Percentiles rank a stretch among this genome's conserved stretches.
Evolutionary conservation across 1,139 yeast genomes (phyloP).

Genomic region (Diutina scorzettiae): DNA sequence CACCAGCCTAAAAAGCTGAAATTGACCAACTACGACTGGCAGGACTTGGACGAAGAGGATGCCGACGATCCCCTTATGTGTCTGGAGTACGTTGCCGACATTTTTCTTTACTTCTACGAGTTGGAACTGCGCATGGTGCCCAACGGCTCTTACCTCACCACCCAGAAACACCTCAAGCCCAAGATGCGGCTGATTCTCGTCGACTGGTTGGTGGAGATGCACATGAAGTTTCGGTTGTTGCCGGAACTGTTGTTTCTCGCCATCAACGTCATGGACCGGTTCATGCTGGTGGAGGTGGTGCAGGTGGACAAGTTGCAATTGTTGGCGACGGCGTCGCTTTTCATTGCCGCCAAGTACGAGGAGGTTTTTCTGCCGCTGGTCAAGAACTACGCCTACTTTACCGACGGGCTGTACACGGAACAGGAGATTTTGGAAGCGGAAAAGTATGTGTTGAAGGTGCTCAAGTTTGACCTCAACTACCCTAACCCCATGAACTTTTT

Average conservation of each 20-base stretch:
- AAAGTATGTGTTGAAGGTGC: conserved; percentile 62
- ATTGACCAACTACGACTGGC: conserved; percentile 52
- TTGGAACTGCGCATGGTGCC: conserved; percentile 73
- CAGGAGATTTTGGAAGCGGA: conserved; percentile 85
- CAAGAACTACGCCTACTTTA: conserved; percentile 76
- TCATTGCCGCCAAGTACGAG: conserved; percentile 91
- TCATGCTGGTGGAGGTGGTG: conserved; percentile 69
- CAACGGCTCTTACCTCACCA: conserved; percentile 57
- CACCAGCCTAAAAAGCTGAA: conserved; percentile 23
- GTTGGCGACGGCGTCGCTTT: conserved; percentile 80
- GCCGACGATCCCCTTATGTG: conserved; percentile 90
- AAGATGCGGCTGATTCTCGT: conserved; percentile 82
- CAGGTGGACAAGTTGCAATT: conserved; percentile 79
- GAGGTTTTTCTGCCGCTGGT: conserved; percentile 90
- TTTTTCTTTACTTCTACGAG: conserved; percentile 67
- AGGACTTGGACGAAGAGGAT: conserved; percentile 87
- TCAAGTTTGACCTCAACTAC: conserved; percentile 71
- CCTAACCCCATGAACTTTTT: conserved; percentile 93
- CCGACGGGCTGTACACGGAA: conserved; percentile 75
- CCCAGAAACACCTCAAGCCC: conserved; percentile 70
- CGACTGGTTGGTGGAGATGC: conserved; percentile 94
- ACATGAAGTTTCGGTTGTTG: conserved; percentile 68
- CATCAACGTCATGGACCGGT: conserved; percentile 83
- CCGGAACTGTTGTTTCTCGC: conserved; percentile 90
- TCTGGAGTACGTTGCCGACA: conserved; percentile 82